Evolutionary conservation across 2,329 filamentous ascomycete genomes (phyloP).

Genomic region (Macrophomina phaseolina): DNA sequence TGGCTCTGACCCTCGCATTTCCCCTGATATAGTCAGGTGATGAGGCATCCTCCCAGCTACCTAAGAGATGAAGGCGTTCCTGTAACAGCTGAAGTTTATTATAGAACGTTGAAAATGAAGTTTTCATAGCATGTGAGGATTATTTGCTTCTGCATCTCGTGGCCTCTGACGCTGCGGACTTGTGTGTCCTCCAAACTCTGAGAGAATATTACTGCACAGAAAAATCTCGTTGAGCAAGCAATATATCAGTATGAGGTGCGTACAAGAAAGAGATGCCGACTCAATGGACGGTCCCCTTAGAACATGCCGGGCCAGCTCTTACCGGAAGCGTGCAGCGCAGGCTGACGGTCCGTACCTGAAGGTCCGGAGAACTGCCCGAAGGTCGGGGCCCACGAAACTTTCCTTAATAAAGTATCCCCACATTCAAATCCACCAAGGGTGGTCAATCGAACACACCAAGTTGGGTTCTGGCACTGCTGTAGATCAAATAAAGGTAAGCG

Average conservation of each 20-base stretch:
- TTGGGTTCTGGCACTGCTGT: background rate
- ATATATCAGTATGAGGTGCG: too few relatives aligned
- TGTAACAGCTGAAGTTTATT: slow-evolving; percentile 2
- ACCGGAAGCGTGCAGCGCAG: too few relatives aligned
- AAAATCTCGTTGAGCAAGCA: too few relatives aligned
- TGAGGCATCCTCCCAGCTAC: background rate
- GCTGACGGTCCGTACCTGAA: too few relatives aligned
- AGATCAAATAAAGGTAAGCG: background rate
- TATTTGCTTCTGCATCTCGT: too few relatives aligned
- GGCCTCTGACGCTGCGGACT: too few relatives aligned
- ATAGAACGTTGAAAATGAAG: background rate
- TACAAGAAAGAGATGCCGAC: too few relatives aligned
- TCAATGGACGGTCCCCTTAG: too few relatives aligned
- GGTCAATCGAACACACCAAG: background rate
- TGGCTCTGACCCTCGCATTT: background rate
- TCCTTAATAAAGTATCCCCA: background rate
- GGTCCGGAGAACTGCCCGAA: background rate
- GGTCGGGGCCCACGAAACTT: background rate
- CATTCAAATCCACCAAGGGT: background rate
- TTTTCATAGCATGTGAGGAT: background rate
- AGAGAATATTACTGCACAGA: too few relatives aligned
- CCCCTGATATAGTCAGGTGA: background rate
- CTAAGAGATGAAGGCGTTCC: background rate
- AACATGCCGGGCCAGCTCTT: too few relatives aligned
- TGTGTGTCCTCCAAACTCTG: too few relatives aligned